Evolutionary conservation across 768 basidiomycete genomes (phyloP), one percentile per base, ranked within the genome.

Genomic region (Auricularia cornea): DNA sequence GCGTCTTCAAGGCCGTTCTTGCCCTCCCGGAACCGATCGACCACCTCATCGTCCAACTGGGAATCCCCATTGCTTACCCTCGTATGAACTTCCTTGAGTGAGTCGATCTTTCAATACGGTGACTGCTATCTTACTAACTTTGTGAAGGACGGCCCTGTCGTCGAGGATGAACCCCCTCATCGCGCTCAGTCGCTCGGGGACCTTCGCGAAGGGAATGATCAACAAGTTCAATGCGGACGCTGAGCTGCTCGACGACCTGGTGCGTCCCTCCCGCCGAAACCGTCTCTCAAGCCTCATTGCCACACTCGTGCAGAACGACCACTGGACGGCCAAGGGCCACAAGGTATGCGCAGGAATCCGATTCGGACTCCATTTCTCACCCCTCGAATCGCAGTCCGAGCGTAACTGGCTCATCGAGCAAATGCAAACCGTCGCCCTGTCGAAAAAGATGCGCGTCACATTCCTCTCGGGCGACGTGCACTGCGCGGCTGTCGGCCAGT

Each of bases 381-480:
- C 35, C 18, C n/a, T 59, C 11, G 40, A 44, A 44, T 70, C 72
- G 64, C 75, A 97, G 89, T 81, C 81, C 76, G 97, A 98, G 74
- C 87, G 96, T 61, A 98, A 98, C 72, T 87, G 84, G 86, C 78
- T 98, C 29, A 82, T 98, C 52, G 80, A 86, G 66, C 82, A 88
- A 70, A 79, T 92, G 66, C 96, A 98, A 72, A 77, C 80, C 26
- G 79, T 92, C 66, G 89, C 94, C 0, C 73, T 76, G 52, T 72
- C 75, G 59, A 85, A 83, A 72, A 79, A 81, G 30, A 73, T 89
- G 32, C 84, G 97, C 30, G 80, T 99, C n/a, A 83, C 87, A 0
- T 94, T 95, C 74, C 70, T 98, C 20, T 89, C 88, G 0, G 97
- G 97, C 3, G 95, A 99, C 72, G 96, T 98, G 16, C 96, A 98